Evolutionary conservation across 805 yeast genomes (phyloP), one percentile per base, ranked within the genome.

Genomic region (Saturnispora sanitii): DNA sequence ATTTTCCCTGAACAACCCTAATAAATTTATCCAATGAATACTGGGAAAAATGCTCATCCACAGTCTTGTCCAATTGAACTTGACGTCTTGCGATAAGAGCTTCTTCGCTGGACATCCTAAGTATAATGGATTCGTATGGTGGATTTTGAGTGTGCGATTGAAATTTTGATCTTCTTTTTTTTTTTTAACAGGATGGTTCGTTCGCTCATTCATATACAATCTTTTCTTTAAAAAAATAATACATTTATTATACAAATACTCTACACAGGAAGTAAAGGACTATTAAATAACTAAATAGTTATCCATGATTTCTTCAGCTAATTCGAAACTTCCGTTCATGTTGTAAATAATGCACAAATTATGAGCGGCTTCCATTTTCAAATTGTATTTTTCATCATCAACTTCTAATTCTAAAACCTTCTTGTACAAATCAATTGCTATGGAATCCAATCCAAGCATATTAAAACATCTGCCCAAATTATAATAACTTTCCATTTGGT

Each of bases 391-490:
- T 8, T 45, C 38, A 37, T 71, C 75, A 37, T 73, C 78, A 12
- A 55, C 57, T n/a, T 70, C 69, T 36, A 57, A 61, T 25, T 46
- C 56, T 34, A 87, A 58, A 2, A 83, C 96, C 41, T 68, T 71
- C 32, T 81, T 73, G 56, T 92, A 92, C 52, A 79, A 85, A 17
- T 63, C 66, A 5, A 80, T 67, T 0, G 98, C 97, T 22, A 82
- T 62, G 0, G 84, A 65, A 8, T 76, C 71, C 23, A 92, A 65
- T 0, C 95, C 95, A 6, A 90, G 62, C 58, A 84, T 69, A 52
- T 90, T 96, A 61, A 82, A 92, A 4, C 82, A 70, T 29, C 96
- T 68, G 0, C 94, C 98, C 40, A 87, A 51, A 48, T 92, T 92
- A 57, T 81, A 92, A 38, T 76, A 73, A 1, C 81, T 77, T 54